Evolutionary conservation across 257 asterid genomes (phyloP).

Genomic region (Capsicum baccatum): DNA sequence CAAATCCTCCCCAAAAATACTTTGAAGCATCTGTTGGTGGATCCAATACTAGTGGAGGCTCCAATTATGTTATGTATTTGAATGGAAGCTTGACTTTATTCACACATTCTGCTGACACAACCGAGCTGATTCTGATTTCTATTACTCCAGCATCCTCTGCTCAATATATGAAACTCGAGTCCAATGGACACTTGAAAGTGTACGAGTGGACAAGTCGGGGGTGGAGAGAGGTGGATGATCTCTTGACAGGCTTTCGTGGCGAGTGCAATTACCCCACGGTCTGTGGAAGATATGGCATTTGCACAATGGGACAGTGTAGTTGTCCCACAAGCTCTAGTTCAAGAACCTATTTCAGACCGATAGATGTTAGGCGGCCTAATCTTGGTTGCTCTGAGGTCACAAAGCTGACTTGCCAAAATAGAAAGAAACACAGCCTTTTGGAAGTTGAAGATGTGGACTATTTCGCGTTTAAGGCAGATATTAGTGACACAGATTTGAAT

Average conservation of each 20-base stretch:
- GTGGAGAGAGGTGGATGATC: slow-evolving; percentile 21
- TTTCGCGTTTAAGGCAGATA: slow-evolving; percentile 29
- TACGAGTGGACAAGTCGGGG: slow-evolving; percentile 27
- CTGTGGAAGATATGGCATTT: slow-evolving; percentile 36
- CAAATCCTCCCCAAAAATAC: no score
- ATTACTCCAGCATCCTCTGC: slow-evolving; percentile 16
- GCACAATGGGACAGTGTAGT: slow-evolving; percentile 29
- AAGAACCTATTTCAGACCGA: slow-evolving; percentile 24
- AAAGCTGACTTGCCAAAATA: slow-evolving; percentile 10
- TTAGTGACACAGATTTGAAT: slow-evolving; percentile 18
- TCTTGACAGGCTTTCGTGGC: neutral
- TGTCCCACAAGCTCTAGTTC: slow-evolving; percentile 30
- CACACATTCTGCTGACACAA: neutral
- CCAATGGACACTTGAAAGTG: slow-evolving; percentile 38
- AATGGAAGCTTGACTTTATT: slow-evolving; percentile 14
- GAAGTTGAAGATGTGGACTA: slow-evolving; percentile 27
- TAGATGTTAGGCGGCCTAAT: slow-evolving; percentile 5
- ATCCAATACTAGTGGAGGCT: neutral
- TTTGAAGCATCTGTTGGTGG: neutral
- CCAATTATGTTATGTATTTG: neutral
- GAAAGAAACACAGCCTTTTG: slow-evolving; percentile 20
- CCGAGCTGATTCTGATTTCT: neutral
- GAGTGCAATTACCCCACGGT: slow-evolving; percentile 29
- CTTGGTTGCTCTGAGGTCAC: slow-evolving; percentile 30
- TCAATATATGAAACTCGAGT: slow-evolving; percentile 32